phyloP scores from a whole-genome alignment of 2,329 filamentous ascomycete genomes.

The Pezicula neosporulosa region DNA sequence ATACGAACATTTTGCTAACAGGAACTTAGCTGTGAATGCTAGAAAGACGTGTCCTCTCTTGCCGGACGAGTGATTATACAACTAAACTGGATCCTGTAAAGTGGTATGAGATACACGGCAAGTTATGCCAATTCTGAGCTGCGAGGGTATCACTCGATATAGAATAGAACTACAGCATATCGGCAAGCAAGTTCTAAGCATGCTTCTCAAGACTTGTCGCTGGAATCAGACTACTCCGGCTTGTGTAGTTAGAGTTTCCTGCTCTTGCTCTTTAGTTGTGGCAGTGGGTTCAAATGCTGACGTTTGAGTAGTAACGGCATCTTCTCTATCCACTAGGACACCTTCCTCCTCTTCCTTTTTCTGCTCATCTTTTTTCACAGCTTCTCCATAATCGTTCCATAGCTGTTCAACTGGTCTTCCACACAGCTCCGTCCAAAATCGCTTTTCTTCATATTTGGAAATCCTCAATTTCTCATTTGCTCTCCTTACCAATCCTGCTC shows the following conservation, averaged over 20 bases:
- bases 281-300: neutral
- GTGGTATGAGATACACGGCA: too few species aligned
- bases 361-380: conserved; percentile 16
- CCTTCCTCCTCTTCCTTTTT: conserved; percentile 24
- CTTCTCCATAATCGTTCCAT: conserved; percentile 68
- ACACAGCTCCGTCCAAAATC: conserved; percentile 67
- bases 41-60: too few species aligned
- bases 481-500: conserved; percentile 53
- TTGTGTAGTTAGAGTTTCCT: neutral
- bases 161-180: too few species aligned
- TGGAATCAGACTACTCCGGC: neutral
- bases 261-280: neutral
- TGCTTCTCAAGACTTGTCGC: too few species aligned
- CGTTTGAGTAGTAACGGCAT: conserved; percentile 11
- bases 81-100: too few species aligned
- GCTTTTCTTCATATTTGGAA: conserved; percentile 59
- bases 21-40: too few species aligned
- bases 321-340: conserved; percentile 25
- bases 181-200: too few species aligned
- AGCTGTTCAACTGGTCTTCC: conserved; percentile 63
- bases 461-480: conserved; percentile 66
- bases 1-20: too few species aligned
- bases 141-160: too few species aligned
- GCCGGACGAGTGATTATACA: too few species aligned
- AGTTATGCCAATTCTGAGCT: too few species aligned